Evolutionary conservation across 345 rosid species (phyloP).

Genomic region (Cardiospermum halicacabum): DNA sequence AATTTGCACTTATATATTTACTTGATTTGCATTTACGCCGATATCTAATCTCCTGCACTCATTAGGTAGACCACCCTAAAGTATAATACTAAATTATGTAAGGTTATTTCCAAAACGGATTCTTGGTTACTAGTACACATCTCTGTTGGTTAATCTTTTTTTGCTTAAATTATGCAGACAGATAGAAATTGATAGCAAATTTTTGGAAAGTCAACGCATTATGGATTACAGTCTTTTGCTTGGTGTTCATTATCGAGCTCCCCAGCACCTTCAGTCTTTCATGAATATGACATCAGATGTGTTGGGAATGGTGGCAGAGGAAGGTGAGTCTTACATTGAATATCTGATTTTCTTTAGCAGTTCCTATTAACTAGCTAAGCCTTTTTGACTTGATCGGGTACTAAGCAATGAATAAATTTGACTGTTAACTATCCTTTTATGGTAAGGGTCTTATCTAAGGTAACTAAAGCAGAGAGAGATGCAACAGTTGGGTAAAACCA

Average conservation of each 20-base stretch:
- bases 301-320: conserved; percentile 83
- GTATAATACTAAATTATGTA: not conserved
- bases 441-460: not conserved
- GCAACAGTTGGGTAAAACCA: not conserved
- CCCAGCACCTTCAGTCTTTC: conserved; percentile 63
- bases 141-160: conserved; percentile 3
- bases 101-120: not conserved
- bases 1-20: not conserved
- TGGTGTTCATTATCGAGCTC: conserved; percentile 99
- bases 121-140: not conserved
- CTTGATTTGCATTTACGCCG: conserved; percentile 4
- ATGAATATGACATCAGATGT: conserved; percentile 48
- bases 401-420: not conserved
- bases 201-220: conserved; percentile 75
- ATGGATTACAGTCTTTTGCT: conserved; percentile 99
- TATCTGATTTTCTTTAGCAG: not conserved
- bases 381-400: not conserved
- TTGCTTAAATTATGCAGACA: conserved; percentile 45
- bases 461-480: not conserved
- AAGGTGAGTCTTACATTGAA: conserved; percentile 40
- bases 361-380: not conserved
- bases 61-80: not conserved
- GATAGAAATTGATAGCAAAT: conserved; percentile 78
- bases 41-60: conserved; percentile 12
- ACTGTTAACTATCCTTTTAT: not conserved